Base-by-base conservation (phyloP, 2,329 filamentous ascomycete genomes). In the Scytalidium sp. region DNA sequence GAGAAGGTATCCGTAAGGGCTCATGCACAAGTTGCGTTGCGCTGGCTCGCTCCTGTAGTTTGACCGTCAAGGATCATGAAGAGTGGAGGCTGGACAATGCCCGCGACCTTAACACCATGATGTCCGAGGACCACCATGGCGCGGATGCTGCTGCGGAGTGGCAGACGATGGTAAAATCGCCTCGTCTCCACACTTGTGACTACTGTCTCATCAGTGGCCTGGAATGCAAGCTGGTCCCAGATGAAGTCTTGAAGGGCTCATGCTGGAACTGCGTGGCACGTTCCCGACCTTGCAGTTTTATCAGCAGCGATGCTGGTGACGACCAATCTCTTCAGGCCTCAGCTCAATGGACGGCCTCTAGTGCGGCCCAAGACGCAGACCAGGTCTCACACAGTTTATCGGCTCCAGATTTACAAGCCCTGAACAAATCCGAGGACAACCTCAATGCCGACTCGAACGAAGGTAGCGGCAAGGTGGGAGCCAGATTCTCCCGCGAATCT, bases 401-500 rank as follows among this genome's bases (percentile, higher is more conserved):
- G 15, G 45, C 46, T 11, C 46, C 60, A 1, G 55, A 56, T 19
- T 46, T 63, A 9, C 44, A 46, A 6, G 45, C 55, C 13, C 48
- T 58, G n/a, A 58, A 54, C 22, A 79, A 6, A 75, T 81, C 2
- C 73, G 83, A 65, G 70, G 84, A 71, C 77, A 84, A 74, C 76
- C 78, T 81, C 32, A 78, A 75, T 3, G 79, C 75, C 47, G 83
- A 83, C 68, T 29, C 21, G 17, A 46, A 41, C 17, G 59, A 59
- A 17, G 47, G 27, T 3, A 43, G 64, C 47, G 75, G 84, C 44
- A 91, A 90, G 65, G 82, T 82, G 53, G 87, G 83, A 47, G 82
- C 86, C 45, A 81, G 90, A 13, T 92, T 97, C 68, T 90, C 90
- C 3, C 76, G 88, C 55, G 85, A 91, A 58, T 89, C 90, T 1